Percentiles rank a stretch among this genome's conserved stretches.
phyloP scores from a whole-genome alignment of 768 basidiomycete genomes.

The Punctularia strigosozonata region DNA sequence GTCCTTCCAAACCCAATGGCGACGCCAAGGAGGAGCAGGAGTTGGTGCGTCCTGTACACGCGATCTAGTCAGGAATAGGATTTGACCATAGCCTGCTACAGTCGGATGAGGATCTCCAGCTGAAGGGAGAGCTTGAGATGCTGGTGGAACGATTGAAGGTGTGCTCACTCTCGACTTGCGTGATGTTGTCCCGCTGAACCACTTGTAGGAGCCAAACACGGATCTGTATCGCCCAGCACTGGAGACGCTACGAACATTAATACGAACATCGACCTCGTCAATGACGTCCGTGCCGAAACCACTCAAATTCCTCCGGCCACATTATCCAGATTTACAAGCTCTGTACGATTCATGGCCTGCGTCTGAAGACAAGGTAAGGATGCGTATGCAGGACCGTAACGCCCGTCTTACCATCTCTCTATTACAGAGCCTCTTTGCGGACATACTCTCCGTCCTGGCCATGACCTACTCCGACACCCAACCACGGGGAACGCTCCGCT shows the following conservation, averaged over 20 bases:
- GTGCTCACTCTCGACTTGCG: conserved; percentile 10
- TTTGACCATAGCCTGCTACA: conserved; percentile 15
- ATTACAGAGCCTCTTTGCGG: conserved; percentile 89
- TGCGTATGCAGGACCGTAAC: not conserved
- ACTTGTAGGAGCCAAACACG: conserved; percentile 71
- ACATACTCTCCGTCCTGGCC: conserved; percentile 94
- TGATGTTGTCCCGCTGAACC: conserved; percentile 5
- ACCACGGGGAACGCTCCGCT: conserved; percentile 89
- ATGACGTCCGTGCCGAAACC: conserved; percentile 99
- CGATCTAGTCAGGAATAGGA: not conserved
- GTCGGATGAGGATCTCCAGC: conserved; percentile 93
- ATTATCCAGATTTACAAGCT: conserved; percentile 77
- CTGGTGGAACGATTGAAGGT: conserved; percentile 90
- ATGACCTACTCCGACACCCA: conserved; percentile 99
- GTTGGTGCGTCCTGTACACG: conserved; percentile 45
- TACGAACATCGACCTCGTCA: conserved; percentile 92
- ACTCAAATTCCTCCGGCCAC: conserved; percentile 92
- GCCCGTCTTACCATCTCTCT: not conserved
- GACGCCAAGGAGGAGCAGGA: conserved; percentile 50
- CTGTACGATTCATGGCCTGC: conserved; percentile 74
- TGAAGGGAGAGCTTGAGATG: conserved; percentile 95
- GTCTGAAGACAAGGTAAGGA: conserved; percentile 64
- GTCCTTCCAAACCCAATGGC: conserved; percentile 21
- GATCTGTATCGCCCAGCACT: conserved; percentile 81
- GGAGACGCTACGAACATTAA: conserved; percentile 87